Evolutionary conservation across 148 eudicot genomes (phyloP), one percentile per base, ranked within the genome.

Genomic region (Selenicereus undatus): DNA sequence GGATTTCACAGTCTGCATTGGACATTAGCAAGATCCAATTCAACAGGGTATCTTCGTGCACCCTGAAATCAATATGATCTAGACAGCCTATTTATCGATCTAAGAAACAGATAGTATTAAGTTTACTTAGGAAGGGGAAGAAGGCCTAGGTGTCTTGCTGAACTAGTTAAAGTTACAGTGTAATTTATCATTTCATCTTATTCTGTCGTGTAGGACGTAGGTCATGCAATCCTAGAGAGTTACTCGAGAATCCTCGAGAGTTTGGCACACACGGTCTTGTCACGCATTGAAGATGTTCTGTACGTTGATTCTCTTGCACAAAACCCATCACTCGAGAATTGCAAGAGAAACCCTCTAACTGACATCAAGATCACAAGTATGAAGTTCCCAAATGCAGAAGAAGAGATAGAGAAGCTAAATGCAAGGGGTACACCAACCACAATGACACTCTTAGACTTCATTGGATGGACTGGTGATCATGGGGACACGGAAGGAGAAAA

Each of bases 221-320:
- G 98, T 36, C 91, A 87, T 56, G 92, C 98, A 17, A 43, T 92
- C 21, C 82, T 91, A 66, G 98, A 94, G 81, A 92, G 98, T 87
- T 94, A 94, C 76, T 94, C 98, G 66, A 90, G 98, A 82, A 87
- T 91, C 74, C 80, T 94, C 36, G 98, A 94, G 77, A 91, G 91
- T 81, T 87, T 94, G 60, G 98, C 98, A 17, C 88, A 81, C 82
- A 91, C 90, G 45, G 93, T 94, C 36, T 77, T 91, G 73, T 90
- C 94, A n/a, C 87, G 94, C 22, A 91, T 94, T 39, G 92, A 92
- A 65, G 98, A 94, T 43, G 97, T 94, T 30, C 78, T 94, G 2
- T 85, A 91, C 11, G 94, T 94, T 0, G 92, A 94, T 85, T 76
- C 85, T 54, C 81, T 88, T 6, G 90, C 81, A 0, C 87, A 80